Conservation (phyloP, 2,329 filamentous ascomycete species). For the Huntiella bhutanensis region DNA sequence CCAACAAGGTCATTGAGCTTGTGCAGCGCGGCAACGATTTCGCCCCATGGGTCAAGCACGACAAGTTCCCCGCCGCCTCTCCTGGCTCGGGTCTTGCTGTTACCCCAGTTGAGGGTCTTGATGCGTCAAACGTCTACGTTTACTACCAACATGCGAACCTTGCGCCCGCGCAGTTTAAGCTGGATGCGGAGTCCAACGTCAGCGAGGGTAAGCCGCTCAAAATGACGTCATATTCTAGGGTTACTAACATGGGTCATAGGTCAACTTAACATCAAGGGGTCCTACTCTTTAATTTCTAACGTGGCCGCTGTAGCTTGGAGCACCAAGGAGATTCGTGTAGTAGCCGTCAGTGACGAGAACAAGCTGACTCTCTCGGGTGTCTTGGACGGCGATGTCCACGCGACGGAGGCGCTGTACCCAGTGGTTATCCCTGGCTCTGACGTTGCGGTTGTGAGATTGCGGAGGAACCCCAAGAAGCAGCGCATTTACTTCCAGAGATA, state of each 20-base stretch:
- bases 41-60: slow-evolving; percentile 8
- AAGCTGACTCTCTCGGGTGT: slow-evolving; percentile 10
- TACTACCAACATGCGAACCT: slow-evolving; percentile 10
- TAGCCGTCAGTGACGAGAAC: slow-evolving; percentile 10
- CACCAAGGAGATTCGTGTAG: slow-evolving; percentile 9
- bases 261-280: slow-evolving; percentile 11
- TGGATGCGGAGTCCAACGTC: slow-evolving; percentile 5
- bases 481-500: slow-evolving; percentile 11
- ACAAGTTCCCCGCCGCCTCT: slow-evolving; percentile 8
- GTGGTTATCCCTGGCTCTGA: slow-evolving; percentile 11
- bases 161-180: slow-evolving; percentile 8
- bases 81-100: slow-evolving; percentile 10
- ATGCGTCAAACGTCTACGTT: slow-evolving; percentile 8
- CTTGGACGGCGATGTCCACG: slow-evolving; percentile 8
- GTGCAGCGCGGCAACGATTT: slow-evolving; percentile 11
- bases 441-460: slow-evolving; percentile 8
- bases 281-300: slow-evolving; percentile 10
- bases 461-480: slow-evolving; percentile 6
- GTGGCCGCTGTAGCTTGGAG: slow-evolving; percentile 10
- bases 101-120: slow-evolving; percentile 7
- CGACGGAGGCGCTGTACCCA: slow-evolving; percentile 9
- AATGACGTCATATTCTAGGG: not conserved
- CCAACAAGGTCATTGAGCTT: slow-evolving; percentile 10
- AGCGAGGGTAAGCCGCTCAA: slow-evolving; percentile 6
- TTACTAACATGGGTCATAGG: not conserved